Conservation (phyloP, 2,329 filamentous ascomycete species). For the Pseudocercospora cruenta region DNA sequence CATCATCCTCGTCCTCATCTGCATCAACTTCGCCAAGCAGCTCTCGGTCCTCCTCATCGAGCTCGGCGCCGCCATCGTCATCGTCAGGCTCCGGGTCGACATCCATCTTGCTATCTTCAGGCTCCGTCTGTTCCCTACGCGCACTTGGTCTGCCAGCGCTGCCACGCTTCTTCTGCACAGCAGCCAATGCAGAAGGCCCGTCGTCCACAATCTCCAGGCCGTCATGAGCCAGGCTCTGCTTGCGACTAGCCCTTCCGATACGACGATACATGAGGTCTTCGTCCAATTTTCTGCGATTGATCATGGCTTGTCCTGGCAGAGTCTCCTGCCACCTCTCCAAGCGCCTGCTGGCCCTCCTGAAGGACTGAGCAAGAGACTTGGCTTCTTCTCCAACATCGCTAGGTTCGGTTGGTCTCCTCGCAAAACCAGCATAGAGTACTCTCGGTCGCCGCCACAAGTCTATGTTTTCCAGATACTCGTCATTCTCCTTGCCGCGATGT, state of each 20-base stretch:
- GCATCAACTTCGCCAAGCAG: slow-evolving; percentile 43
- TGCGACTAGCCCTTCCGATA: slow-evolving; percentile 12
- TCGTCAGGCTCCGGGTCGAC: slow-evolving; percentile 32
- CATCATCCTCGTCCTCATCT: slow-evolving; percentile 43
- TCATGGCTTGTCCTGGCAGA: slow-evolving; percentile 34
- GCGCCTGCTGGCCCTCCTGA: slow-evolving; percentile 66
- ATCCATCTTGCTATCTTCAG: slow-evolving; percentile 19
- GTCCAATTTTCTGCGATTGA: slow-evolving; percentile 30
- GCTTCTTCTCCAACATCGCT: slow-evolving; percentile 80
- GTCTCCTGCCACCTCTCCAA: slow-evolving; percentile 69
- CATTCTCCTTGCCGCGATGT: slow-evolving; percentile 37
- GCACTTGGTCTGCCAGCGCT: slow-evolving; percentile 20
- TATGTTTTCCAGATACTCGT: slow-evolving; percentile 30
- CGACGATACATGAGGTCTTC: slow-evolving; percentile 12
- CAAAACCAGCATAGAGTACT: slow-evolving; percentile 56
- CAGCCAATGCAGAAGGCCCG: slow-evolving; percentile 18
- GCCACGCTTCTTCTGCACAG: slow-evolving; percentile 24
- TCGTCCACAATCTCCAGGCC: slow-evolving; percentile 24
- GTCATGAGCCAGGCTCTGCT: slow-evolving; percentile 25
- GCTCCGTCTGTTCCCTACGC: slow-evolving; percentile 1
- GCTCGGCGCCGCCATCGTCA: slow-evolving; percentile 36
- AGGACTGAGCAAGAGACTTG: slow-evolving; percentile 65
- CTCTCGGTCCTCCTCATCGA: slow-evolving; percentile 45
- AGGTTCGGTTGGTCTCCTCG: slow-evolving; percentile 61
- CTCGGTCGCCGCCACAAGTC: slow-evolving; percentile 30